Percentiles rank a stretch among this genome's conserved stretches.
Evolutionary conservation across 2,329 filamentous ascomycete genomes (phyloP).

Genomic region (Monilinia fructicola): DNA sequence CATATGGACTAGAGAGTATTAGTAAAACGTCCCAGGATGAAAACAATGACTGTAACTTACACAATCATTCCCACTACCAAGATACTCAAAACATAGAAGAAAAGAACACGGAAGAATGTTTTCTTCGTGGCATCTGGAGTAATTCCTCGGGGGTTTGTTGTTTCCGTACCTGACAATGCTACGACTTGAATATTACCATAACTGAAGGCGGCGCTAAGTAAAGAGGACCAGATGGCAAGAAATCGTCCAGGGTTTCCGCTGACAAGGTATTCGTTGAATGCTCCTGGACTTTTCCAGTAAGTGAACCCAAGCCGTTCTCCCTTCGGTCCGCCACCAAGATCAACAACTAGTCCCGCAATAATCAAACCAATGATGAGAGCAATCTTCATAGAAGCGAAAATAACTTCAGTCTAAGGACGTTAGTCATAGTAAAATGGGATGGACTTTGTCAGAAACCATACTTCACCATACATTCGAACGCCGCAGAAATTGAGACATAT

Average conservation of each 20-base stretch:
- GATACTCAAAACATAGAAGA: conserved; percentile 49
- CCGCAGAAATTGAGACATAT: conserved; percentile 65
- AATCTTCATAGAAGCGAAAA: conserved; percentile 57
- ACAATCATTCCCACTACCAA: conserved; percentile 54
- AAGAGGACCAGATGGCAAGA: conserved; percentile 48
- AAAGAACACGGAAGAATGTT: conserved; percentile 55
- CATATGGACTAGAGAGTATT: conserved; percentile 57
- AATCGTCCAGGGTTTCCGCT: conserved; percentile 59
- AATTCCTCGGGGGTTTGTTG: conserved; percentile 51
- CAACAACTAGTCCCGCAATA: conserved; percentile 60
- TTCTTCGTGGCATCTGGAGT: conserved; percentile 53
- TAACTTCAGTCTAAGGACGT: conserved; percentile 44
- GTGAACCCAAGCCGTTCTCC: conserved; percentile 61
- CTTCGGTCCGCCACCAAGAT: conserved; percentile 61
- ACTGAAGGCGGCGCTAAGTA: conserved; percentile 48
- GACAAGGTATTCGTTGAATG: conserved; percentile 67
- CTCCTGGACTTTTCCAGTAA: conserved; percentile 69
- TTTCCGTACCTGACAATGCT: conserved; percentile 56
- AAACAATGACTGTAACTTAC: conserved; percentile 37
- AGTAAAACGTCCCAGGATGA: conserved; percentile 38
- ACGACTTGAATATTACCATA: conserved; percentile 54
- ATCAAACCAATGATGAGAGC: conserved; percentile 63
- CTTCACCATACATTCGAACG: conserved; percentile 50
- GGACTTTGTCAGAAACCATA: conserved; percentile 60
- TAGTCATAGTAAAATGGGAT: conserved; percentile 59